phyloP scores from a whole-genome alignment of 2,329 filamentous ascomycete species.

The Macroventuria anomochaeta region DNA sequence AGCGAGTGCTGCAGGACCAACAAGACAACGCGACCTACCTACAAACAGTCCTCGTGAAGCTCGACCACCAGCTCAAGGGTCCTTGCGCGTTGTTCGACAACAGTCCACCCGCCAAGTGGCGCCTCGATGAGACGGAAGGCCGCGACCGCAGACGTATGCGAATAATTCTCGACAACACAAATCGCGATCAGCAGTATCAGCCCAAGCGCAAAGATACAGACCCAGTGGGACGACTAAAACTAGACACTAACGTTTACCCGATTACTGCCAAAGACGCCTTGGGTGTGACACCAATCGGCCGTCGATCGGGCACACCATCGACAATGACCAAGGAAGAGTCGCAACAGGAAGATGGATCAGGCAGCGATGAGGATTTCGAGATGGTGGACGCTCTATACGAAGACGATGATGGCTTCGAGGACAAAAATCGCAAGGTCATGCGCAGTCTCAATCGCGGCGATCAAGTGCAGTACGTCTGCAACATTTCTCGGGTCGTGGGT shows the following conservation, averaged over 20 bases:
- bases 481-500: conserved; percentile 91
- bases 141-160: conserved; percentile 93
- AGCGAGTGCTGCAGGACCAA: conserved; percentile 87
- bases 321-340: conserved; percentile 24
- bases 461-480: conserved; percentile 91
- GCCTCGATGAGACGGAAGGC: conserved; percentile 92
- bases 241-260: conserved; percentile 53
- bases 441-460: conserved; percentile 88
- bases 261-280: conserved; percentile 40
- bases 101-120: conserved; percentile 74
- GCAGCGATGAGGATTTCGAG: conserved; percentile 89
- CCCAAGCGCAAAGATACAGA: conserved; percentile 78
- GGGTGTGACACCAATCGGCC: conserved; percentile 37
- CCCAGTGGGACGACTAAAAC: conserved; percentile 54
- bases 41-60: conserved; percentile 74
- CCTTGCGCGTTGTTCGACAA: conserved; percentile 82
- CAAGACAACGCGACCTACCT: conserved; percentile 87
- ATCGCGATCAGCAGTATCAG: conserved; percentile 74
- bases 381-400: conserved; percentile 93
- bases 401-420: conserved; percentile 84
- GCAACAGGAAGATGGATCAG: conserved; percentile 47
- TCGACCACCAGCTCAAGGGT: conserved; percentile 78
- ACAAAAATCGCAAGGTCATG: conserved; percentile 98
- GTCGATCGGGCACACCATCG: conserved; percentile 28
- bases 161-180: conserved; percentile 76